Evolutionary conservation across 345 rosid species (phyloP), one percentile per base, ranked within the genome.

Genomic region (Moricandia arvensis): DNA sequence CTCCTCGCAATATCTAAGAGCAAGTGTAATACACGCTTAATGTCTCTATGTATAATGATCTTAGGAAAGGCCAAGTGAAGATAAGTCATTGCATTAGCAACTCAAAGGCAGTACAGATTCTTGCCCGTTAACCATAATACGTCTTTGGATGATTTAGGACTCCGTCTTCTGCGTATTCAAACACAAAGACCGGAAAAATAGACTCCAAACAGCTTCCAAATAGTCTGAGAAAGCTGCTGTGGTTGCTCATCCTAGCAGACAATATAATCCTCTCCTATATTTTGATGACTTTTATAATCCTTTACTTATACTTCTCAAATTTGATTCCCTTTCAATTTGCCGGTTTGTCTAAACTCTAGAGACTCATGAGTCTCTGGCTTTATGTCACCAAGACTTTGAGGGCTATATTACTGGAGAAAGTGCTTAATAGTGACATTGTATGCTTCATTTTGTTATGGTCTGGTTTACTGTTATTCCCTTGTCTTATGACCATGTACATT

Each of bases 1-100:
- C 61, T 16, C 0, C 54, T 49, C 37, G 12, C 76, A 62, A 8
- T 62, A 62, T 63, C 69, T 72, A 51, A 51, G 8, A 1, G 62
- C 53, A 49, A 72, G 54, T 26, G 11, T 10, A n/a, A 63, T 7
- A 51, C 54, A 73, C 0, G 13, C 63, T 53, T 45, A n/a, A 45
- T 45, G 53, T 45, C 17, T 72, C 68, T 72, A 49, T 30, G 47
- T 6, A 72, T 45, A 5, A 18, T 59, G 29, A 58, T 58, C 66
- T 58, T 34, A 21, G 68, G 37, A 5, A 66, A 67, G 0, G 49
- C 67, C 35, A 10, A 45, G 68, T 59, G 79, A 75, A 75, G 79
- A 51, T 67, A 75, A 34, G 68, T 4, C 38, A 75, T 0, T 0
- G 66, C 73, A 57, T 41, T 66, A 29, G 78, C 73, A 41, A 66